These are phyloP conservation scores for Pelargonium australe DNA, from an alignment of 441 rosid species.

Conservation along the genomic window DNA sequence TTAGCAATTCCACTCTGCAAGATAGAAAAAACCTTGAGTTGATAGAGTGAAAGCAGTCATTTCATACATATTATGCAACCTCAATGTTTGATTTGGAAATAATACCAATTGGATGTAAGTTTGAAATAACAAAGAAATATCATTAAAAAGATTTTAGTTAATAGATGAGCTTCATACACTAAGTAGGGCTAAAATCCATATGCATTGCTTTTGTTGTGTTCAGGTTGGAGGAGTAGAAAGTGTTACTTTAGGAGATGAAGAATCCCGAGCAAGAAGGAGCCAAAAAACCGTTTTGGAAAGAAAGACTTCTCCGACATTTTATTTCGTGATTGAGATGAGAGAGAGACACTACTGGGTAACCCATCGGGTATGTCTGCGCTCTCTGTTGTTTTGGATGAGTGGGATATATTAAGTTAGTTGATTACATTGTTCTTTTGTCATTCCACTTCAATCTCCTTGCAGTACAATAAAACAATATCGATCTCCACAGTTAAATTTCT, in stretches of 20 bases:
- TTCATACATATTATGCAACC: neutral
- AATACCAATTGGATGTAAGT: neutral
- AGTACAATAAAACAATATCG: neutral
- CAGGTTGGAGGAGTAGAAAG: conserved; percentile 61
- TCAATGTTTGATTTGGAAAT: neutral
- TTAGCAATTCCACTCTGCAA: neutral
- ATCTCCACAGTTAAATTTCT: neutral
- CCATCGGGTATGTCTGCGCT: conserved; percentile 37
- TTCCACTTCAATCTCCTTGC: neutral
- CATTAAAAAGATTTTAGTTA: neutral
- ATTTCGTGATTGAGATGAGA: conserved; percentile 63
- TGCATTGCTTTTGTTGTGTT: conserved; percentile 11
- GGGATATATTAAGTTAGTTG: too few relatives aligned
- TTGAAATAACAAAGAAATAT: too few relatives aligned
- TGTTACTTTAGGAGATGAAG: conserved; percentile 60
- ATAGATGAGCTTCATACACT: neutral
- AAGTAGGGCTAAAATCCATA: neutral
- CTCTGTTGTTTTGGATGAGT: neutral
- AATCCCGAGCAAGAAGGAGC: conserved; percentile 49
- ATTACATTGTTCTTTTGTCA: too few relatives aligned
- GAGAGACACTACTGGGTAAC: conserved; percentile 57
- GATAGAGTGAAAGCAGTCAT: neutral
- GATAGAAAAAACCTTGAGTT: neutral
- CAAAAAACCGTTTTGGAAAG: conserved; percentile 59
- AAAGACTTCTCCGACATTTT: conserved; percentile 56